Evolutionary conservation across 2,329 filamentous ascomycete genomes (phyloP).

Genomic region (Boeremia exigua): DNA sequence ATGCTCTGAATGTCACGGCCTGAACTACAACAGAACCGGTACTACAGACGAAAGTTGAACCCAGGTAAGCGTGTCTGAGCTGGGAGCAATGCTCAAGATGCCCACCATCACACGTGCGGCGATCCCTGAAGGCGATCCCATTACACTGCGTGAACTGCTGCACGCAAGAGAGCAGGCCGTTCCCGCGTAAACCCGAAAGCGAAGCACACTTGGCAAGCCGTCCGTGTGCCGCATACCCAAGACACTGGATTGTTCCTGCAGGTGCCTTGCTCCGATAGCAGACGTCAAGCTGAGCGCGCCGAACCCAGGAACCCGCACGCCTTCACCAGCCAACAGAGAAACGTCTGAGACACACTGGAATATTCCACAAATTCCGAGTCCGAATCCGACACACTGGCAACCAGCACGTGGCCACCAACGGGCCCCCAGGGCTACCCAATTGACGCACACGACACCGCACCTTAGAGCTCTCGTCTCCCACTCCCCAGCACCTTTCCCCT

Average conservation of each 20-base stretch:
- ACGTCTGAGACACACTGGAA: background rate
- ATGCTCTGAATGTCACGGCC: no score
- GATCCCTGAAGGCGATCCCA: background rate
- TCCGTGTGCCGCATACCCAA: background rate
- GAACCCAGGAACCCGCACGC: background rate
- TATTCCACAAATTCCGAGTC: background rate
- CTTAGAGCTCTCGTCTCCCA: background rate
- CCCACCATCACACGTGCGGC: background rate
- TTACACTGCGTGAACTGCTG: background rate
- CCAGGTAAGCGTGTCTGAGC: no score
- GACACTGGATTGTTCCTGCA: conserved; percentile 7
- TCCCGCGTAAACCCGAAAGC: conserved; percentile 2
- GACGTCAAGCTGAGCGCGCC: background rate
- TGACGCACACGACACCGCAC: background rate
- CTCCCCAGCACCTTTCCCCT: background rate
- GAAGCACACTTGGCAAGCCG: conserved; percentile 3
- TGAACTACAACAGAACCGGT: no score
- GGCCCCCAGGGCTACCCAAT: background rate
- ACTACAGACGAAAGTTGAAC: no score
- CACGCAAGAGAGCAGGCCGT: background rate
- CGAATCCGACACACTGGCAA: background rate
- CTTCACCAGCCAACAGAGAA: background rate
- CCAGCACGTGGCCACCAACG: conserved; percentile 6
- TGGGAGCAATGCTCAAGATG: no score
- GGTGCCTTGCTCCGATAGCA: background rate